A percentile compares a stretch with the other conserved stretches of the same genome.
These are phyloP conservation scores for Eimeria maxima DNA, from an alignment of 169 alveolate species.

Conservation along the genomic window DNA sequence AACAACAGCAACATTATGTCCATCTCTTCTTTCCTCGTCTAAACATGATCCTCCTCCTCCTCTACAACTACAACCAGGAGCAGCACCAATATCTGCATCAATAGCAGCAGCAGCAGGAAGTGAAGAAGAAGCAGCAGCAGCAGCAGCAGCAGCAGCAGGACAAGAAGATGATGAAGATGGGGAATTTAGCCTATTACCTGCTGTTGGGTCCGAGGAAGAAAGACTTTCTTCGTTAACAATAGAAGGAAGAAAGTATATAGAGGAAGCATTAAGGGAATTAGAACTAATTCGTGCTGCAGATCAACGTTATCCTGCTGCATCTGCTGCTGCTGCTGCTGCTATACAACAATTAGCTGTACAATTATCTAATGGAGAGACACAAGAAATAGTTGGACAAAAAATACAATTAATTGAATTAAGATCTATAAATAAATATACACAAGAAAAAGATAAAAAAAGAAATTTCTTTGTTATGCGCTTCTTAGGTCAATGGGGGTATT, in stretches of 20 bases:
- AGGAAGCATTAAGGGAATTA: neutral
- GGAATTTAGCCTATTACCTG: neutral
- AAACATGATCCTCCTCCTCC: no score
- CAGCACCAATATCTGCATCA: neutral
- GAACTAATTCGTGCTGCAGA: neutral
- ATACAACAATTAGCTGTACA: neutral
- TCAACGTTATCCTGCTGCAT: neutral
- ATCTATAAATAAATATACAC: no score
- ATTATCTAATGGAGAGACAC: neutral
- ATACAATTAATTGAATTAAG: neutral
- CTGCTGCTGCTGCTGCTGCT: neutral
- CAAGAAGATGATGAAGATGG: no score
- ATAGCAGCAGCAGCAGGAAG: neutral
- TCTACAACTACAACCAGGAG: neutral
- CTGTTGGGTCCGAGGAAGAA: neutral
- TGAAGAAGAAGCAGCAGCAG: neutral
- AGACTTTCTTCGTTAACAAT: neutral
- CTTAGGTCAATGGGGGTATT: neutral
- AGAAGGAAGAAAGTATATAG: neutral
- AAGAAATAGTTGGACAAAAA: neutral
- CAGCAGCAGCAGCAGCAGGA: neutral
- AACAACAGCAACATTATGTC: neutral
- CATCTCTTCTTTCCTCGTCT: neutral
- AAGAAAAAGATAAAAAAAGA: neutral
- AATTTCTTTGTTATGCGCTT: neutral